Conservation (phyloP, 192 early-diverging fungal genomes). For the Coemansia sp. region DNA sequence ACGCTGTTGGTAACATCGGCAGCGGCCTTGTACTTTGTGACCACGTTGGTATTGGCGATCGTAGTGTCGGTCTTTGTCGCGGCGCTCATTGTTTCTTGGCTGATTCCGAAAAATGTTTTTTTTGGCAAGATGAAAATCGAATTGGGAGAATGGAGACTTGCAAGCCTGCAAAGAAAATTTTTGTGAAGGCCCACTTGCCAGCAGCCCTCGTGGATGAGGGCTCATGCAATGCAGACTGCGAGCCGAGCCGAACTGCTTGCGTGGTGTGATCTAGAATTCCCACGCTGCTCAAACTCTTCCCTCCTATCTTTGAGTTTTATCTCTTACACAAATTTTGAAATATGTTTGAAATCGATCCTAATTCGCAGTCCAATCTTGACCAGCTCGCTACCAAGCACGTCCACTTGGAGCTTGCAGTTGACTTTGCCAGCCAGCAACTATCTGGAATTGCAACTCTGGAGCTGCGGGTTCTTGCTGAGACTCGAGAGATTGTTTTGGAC, state of each 20-base stretch:
- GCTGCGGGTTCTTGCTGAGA: conserved; percentile 56
- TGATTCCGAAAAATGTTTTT: neutral
- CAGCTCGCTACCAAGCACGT: conserved; percentile 73
- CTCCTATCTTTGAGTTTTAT: neutral
- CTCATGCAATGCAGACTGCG: neutral
- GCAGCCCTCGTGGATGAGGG: neutral
- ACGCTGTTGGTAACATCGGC: conserved; percentile 82
- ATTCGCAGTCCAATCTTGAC: conserved; percentile 77
- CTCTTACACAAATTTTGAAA: neutral
- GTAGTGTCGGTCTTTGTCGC: conserved; percentile 49
- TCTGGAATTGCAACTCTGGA: conserved; percentile 65
- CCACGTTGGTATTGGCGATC: conserved; percentile 70
- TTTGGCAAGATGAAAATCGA: neutral
- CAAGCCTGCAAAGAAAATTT: neutral
- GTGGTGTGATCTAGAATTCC: neutral
- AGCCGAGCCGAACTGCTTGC: neutral
- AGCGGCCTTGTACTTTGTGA: conserved; percentile 91
- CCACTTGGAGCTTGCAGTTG: conserved; percentile 71
- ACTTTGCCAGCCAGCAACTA: conserved; percentile 73
- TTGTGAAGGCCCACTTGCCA: neutral
- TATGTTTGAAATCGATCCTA: conserved; percentile 69
- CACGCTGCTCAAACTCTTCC: neutral
- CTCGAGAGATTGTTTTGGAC: conserved; percentile 69
- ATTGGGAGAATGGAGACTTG: neutral
- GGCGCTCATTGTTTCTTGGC: conserved; percentile 31